Percentiles rank a stretch among this genome's conserved stretches.
phyloP scores from a whole-genome alignment of 2,329 filamentous ascomycete genomes.

The Fusarium penzigii region DNA sequence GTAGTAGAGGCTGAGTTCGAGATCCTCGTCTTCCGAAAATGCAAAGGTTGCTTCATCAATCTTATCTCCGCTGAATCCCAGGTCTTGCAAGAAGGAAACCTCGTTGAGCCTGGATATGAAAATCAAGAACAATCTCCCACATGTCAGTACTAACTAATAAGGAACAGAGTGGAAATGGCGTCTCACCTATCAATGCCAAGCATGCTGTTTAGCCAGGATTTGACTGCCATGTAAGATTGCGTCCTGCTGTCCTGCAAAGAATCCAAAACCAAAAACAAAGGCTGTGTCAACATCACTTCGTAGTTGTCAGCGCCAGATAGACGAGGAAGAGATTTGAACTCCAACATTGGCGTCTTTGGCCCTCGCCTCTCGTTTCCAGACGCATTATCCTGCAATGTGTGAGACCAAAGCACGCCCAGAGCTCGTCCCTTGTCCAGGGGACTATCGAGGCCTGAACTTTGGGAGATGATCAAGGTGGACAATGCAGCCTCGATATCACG shows the following conservation, averaged over 20 bases:
- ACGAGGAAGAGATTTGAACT: slow-evolving; percentile 39
- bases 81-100: slow-evolving; percentile 50
- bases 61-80: slow-evolving; percentile 17
- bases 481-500: slow-evolving; percentile 81
- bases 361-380: slow-evolving; percentile 49
- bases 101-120: slow-evolving; percentile 60
- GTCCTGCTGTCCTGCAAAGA: slow-evolving; percentile 70
- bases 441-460: slow-evolving; percentile 34
- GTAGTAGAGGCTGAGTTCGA: slow-evolving; percentile 78
- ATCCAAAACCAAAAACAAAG: slow-evolving; percentile 81
- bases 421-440: slow-evolving; percentile 64
- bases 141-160: slow-evolving; percentile 3
- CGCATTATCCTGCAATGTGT: slow-evolving; percentile 65
- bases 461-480: slow-evolving; percentile 64
- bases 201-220: slow-evolving; percentile 75
- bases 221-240: slow-evolving; percentile 74
- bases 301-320: slow-evolving; percentile 62
- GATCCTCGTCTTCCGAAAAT: slow-evolving; percentile 62
- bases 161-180: not conserved
- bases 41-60: slow-evolving; percentile 12
- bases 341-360: slow-evolving; percentile 44
- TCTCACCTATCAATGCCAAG: slow-evolving; percentile 63
- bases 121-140: slow-evolving; percentile 57
- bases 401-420: slow-evolving; percentile 81
- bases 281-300: slow-evolving; percentile 75